Base-by-base conservation (phyloP, 2,329 filamentous ascomycete species). In the Graphilbum sp. region DNA sequence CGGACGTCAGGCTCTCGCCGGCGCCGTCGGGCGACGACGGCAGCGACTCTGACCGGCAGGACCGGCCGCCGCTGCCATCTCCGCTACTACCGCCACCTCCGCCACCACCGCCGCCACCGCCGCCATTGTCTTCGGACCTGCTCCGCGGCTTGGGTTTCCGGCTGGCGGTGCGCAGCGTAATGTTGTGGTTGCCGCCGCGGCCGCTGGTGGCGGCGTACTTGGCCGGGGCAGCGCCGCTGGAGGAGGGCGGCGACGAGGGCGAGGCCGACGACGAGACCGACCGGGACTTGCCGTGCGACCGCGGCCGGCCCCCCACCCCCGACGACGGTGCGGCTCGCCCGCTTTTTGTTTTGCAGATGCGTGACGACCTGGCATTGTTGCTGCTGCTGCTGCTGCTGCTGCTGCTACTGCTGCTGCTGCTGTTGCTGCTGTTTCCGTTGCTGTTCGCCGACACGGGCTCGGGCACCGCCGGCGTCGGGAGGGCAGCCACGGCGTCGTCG, bases 131-230 rank as follows among this genome's bases (percentile, higher is more conserved):
- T 18, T 31, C 19, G 12, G 19, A 20, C 17, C 24, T 35, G 12
- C 13, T 19, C 11, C 17, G 16, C 18, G 24, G 33, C 27, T 46
- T 46, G 12, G 44, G 41, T 16, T 46, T 46, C 18, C 44, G 40
- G 33, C 39, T 43, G 5, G 44, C 44, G 1, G 44, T 46, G 6
- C 44, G 44, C 1, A 46, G 44, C 6, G 43, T 45, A n/a, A 45
- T 32, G 29, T 43, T 43, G 32, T 43, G 43, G 32, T 43, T 45
- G 34, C 43, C 41, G 20, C 43, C 43, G 25, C 43, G 40, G 32
- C 41, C 43, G 17, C 41, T 45, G 21, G 21, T 29, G 24, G 33
- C 43, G 10, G 37, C 20, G 17, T 30, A 31, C 10, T 31, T 38
- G 7, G 23, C 23, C 5, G 36, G 36, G 24, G 30, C 11, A 3